phyloP scores from a whole-genome alignment of 2,329 filamentous ascomycete species.

The Epichloe sibirici region DNA sequence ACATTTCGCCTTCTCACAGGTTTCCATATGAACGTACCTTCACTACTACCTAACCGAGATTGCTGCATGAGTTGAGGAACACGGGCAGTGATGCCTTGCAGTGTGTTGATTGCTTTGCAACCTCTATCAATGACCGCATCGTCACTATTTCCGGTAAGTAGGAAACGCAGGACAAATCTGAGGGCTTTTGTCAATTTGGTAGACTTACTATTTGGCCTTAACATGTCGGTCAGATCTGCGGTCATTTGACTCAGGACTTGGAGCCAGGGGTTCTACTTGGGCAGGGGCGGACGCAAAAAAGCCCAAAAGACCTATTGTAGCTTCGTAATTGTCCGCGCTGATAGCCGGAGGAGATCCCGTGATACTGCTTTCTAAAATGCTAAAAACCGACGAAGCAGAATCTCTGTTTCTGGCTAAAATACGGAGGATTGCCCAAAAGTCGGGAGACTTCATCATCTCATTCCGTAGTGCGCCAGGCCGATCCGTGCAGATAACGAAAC shows the following conservation, averaged over 20 bases:
- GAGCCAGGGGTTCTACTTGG: conserved; percentile 57
- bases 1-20: background rate
- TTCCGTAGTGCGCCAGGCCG: conserved; percentile 68
- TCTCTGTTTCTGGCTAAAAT: conserved; percentile 57
- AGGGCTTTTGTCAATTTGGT: background rate
- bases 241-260: conserved; percentile 45
- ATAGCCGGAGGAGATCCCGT: conserved; percentile 67
- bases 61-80: conserved; percentile 83
- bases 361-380: conserved; percentile 70
- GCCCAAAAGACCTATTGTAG: conserved; percentile 71
- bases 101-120: conserved; percentile 66
- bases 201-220: conserved; percentile 16
- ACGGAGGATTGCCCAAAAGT: conserved; percentile 89
- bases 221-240: conserved; percentile 20
- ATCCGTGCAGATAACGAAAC: conserved; percentile 68
- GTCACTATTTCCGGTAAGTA: conserved; percentile 12
- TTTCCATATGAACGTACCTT: conserved; percentile 41
- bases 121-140: conserved; percentile 58
- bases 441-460: conserved; percentile 90
- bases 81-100: conserved; percentile 69
- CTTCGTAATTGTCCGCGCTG: conserved; percentile 91
- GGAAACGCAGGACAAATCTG: background rate
- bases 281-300: conserved; percentile 76
- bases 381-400: conserved; percentile 68
- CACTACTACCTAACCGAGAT: conserved; percentile 77